Evolutionary conservation across 352 stramenopile genomes (phyloP).

Genomic region (Thraustochytrium striatum): DNA sequence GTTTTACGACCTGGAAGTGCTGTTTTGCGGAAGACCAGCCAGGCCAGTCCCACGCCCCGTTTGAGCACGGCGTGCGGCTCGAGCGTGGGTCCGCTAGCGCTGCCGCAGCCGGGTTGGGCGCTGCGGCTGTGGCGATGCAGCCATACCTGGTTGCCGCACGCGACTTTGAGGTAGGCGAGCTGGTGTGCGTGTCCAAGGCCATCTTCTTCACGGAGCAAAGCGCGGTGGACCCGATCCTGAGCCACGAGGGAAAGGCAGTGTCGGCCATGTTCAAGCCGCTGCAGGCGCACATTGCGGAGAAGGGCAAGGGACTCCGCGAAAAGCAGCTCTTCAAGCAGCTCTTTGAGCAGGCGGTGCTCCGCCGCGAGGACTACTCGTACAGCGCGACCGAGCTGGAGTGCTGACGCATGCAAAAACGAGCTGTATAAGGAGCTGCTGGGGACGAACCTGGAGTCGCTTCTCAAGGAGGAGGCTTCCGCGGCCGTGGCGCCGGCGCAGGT

Average conservation of each 20-base stretch:
- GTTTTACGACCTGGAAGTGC: not conserved
- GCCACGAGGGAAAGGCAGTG: not conserved
- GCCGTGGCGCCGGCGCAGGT: too few species aligned
- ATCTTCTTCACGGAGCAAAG: not conserved
- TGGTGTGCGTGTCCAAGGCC: conserved; percentile 38
- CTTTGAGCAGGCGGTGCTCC: too few species aligned
- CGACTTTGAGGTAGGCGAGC: conserved; percentile 17
- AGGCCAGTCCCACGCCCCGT: not conserved
- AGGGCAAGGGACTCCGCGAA: not conserved
- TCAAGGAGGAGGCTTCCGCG: too few species aligned
- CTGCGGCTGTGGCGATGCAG: too few species aligned
- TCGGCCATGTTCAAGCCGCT: conserved; percentile 19
- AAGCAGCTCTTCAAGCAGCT: conserved; percentile 15
- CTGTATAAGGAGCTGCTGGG: too few species aligned
- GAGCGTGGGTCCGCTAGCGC: too few species aligned
- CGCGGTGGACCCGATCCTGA: not conserved
- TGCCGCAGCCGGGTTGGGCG: too few species aligned
- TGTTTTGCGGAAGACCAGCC: conserved; percentile 16
- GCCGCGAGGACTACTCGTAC: too few species aligned
- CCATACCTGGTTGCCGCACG: conserved; percentile 3
- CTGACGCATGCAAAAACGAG: too few species aligned
- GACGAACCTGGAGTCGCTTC: too few species aligned
- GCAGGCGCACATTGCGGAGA: not conserved
- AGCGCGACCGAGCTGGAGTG: too few species aligned
- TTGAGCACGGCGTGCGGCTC: too few species aligned